Evolutionary conservation across 495 filamentous ascomycete genomes (phyloP), one percentile per base, ranked within the genome.

Genomic region (Stereocaulon alpinum): DNA sequence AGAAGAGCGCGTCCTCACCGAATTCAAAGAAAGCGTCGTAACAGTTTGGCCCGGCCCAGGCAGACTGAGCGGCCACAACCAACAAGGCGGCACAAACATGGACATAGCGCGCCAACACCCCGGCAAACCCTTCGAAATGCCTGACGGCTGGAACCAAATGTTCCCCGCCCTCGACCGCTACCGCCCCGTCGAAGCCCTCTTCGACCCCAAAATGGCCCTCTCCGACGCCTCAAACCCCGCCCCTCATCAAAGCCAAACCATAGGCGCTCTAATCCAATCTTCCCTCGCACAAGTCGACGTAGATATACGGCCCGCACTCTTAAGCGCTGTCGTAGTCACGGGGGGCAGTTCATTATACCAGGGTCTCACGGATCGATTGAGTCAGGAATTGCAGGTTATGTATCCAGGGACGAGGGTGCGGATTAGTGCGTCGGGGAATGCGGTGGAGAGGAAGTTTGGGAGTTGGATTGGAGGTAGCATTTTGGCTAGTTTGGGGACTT

Each of bases 381-480:
- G 92, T 68, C 79, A 82, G 56, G 93, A 97, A 73, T 76, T 98
- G 44, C 80, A 80, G 67, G 74, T 77, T 52, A 78, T 86, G 71
- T 96, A 82, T 70, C 91, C 93, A 0, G 85, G 87, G 3, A 82
- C 88, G 17, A 80, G 87, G 58, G 88, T 97, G 54, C 84, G 89
- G 69, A 80, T 98, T 43, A 84, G 87, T 32, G 88, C 91, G 4
- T 83, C 91, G 14, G 87, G 89, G n/a, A 83, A 90, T 65, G 86
- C 84, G 0, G 83, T 83, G 14, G 93, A 99, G 80, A 74, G 93
- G 53, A 83, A 86, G 58, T 97, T 92, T 71, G 91, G 87, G 14
- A 84, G 86, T 32, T 99, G 94, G 94, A 87, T 99, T 62, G 93
- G 93, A 27, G 93, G 93, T 15, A 96, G 91, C 75, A 96, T 99